A percentile compares a stretch with the other conserved stretches of the same genome.
phyloP scores from a whole-genome alignment of 1,284 basidiomycete genomes.

The Cryptococcus floricola region DNA sequence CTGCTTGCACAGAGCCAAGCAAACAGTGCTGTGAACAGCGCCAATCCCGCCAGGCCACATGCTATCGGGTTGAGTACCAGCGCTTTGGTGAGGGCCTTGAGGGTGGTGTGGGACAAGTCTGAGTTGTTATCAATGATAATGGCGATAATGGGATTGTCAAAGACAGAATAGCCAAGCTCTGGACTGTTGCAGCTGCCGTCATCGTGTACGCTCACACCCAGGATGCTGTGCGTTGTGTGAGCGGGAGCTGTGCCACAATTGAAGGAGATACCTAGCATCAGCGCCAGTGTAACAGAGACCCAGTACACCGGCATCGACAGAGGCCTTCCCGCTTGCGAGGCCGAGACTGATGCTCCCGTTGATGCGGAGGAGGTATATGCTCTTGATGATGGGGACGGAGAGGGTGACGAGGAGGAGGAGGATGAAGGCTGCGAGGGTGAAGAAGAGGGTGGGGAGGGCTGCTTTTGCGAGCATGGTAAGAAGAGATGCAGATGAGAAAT shows the following conservation, averaged over 20 bases:
- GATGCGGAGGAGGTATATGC: conserved; percentile 64
- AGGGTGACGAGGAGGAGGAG: conserved; percentile 68
- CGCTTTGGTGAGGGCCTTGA: conserved; percentile 20
- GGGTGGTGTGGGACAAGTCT: conserved; percentile 3
- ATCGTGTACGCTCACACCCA: conserved; percentile 17
- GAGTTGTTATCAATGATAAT: conserved; percentile 1
- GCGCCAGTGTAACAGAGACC: conserved; percentile 32
- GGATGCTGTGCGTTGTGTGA: conserved; percentile 5
- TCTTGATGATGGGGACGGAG: conserved; percentile 67
- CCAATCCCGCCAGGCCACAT: conserved; percentile 30
- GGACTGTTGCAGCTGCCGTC: conserved; percentile 27
- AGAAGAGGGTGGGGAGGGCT: conserved; percentile 40
- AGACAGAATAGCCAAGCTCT: conserved; percentile 28
- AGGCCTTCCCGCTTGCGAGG: background rate
- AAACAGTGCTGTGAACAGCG: conserved; percentile 29
- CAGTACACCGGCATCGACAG: conserved; percentile 34
- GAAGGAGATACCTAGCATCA: conserved; percentile 12
- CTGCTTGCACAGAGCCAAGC: conserved; percentile 32
- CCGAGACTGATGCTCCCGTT: background rate
- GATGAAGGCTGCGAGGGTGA: conserved; percentile 58
- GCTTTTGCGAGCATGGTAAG: conserved; percentile 31
- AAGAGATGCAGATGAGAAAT: background rate
- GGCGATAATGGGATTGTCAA: conserved; percentile 27
- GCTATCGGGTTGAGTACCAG: conserved; percentile 41
- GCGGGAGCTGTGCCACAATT: background rate